Evolutionary conservation across 192 early-diverging fungal genomes (phyloP).

Genomic region (Coemansia sp.): DNA sequence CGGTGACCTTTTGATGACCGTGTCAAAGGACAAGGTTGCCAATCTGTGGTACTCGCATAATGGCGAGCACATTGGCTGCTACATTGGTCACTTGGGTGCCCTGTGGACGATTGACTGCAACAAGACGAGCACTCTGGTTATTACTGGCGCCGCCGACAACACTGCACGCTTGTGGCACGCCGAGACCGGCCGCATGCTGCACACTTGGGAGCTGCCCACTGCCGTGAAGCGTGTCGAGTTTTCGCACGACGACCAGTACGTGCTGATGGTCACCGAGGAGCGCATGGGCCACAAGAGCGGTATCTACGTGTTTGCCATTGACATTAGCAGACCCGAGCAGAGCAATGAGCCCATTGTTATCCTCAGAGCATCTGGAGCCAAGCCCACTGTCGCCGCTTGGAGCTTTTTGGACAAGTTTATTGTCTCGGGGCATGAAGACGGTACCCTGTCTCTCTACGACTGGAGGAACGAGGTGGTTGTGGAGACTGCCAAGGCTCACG

Average conservation of each 20-base stretch:
- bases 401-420: conserved; percentile 90
- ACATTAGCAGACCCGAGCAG: conserved; percentile 60
- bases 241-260: conserved; percentile 83
- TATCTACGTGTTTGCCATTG: conserved; percentile 82
- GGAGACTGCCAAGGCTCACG: conserved; percentile 63
- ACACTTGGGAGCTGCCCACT: conserved; percentile 86
- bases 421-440: conserved; percentile 92
- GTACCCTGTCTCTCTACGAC: conserved; percentile 85
- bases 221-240: conserved; percentile 92
- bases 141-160: conserved; percentile 92
- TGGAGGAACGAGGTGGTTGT: conserved; percentile 74
- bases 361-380: conserved; percentile 72
- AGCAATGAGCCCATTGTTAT: conserved; percentile 74
- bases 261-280: conserved; percentile 92
- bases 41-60: conserved; percentile 98
- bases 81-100: conserved; percentile 89
- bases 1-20: conserved; percentile 95
- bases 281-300: conserved; percentile 89
- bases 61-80: conserved; percentile 94
- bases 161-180: conserved; percentile 90
- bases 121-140: conserved; percentile 72
- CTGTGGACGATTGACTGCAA: conserved; percentile 96
- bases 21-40: conserved; percentile 90
- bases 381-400: conserved; percentile 93
- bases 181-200: conserved; percentile 85